Base-by-base conservation (phyloP, 2,329 filamentous ascomycete species). In the Fonsecaea nubica region DNA sequence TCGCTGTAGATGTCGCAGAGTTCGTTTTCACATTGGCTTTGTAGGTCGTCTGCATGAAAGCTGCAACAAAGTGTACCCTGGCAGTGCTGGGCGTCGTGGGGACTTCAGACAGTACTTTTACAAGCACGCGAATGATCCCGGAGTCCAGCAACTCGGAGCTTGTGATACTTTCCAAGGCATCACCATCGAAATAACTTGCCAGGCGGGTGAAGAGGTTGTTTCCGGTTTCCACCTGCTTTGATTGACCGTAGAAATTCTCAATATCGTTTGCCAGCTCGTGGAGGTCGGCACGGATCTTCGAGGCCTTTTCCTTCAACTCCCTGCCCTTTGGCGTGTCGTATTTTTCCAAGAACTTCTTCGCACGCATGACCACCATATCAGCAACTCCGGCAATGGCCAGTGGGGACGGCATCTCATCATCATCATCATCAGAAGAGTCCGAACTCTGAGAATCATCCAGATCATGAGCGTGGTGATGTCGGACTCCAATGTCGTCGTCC, bases 111-210 rank as follows among this genome's bases (percentile, higher is more conserved):
- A 99, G 93, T 9, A 97, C 86, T 36, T 91, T 87, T 52, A 98
- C 85, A 1, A 99, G 83, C 9, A 92, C 89, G 53, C 92, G 88
- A 10, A 99, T 93, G 63, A 99, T 87, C 18, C 93, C 92, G 1
- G 95, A 98, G 35, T 92, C 92, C 60, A 98, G 86, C 36, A 99
- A 82, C 76, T 99, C 95, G 56, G 94, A 93, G 78, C 95, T 99
- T 0, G 95, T 99, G 61, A 97, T 93, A 76, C 92, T 96, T 75
- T 97, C 91, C 62, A 97, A 79, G 1, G 95, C 90, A 78, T 97
- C 92, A 0, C 90, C 89, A 74, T 96, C 90, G 73, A 99, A 99
- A 75, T 95, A 93, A 2, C 86, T 85, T 0, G 93, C 92, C 65
- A 99, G 81, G 58, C 85, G 87, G 36, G 84, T 82, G 78, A 98